These are phyloP conservation scores for Aspergillus pseudoglaucus DNA, from an alignment of 2,329 filamentous ascomycete species.

Conservation along the genomic window DNA sequence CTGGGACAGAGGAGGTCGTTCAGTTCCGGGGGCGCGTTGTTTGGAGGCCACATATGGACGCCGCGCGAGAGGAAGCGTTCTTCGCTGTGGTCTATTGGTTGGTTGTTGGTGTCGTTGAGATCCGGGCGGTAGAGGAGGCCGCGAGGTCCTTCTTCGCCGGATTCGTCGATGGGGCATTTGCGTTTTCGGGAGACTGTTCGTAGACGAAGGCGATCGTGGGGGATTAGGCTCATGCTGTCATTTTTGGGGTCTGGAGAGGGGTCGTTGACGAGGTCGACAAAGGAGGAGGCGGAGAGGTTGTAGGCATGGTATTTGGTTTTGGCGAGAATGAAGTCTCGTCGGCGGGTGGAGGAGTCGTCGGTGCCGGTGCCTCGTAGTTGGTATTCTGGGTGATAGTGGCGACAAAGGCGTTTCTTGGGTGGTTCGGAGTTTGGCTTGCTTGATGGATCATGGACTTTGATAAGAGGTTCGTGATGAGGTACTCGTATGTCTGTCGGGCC, in stretches of 20 bases:
- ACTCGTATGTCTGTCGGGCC: conserved; percentile 9
- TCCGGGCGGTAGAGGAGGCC: conserved; percentile 25
- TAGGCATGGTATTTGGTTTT: conserved; percentile 41
- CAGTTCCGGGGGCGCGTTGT: conserved; percentile 32
- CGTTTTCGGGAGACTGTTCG: conserved; percentile 39
- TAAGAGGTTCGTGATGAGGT: conserved; percentile 23
- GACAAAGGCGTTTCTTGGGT: conserved; percentile 30
- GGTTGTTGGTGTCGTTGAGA: conserved; percentile 17
- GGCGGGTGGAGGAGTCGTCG: conserved; percentile 5
- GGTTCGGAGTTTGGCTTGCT: conserved; percentile 29
- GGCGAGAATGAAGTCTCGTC: conserved; percentile 38
- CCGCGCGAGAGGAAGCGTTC: conserved; percentile 34
- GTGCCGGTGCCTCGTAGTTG: conserved; percentile 12
- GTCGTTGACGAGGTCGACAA: conserved; percentile 41
- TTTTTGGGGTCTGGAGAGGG: conserved; percentile 19
- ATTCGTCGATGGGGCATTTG: conserved; percentile 32
- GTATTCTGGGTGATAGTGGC: conserved; percentile 37
- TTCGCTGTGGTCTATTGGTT: conserved; percentile 28
- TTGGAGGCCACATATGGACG: conserved; percentile 37
- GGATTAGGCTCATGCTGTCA: conserved; percentile 7
- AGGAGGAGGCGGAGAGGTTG: conserved; percentile 34
- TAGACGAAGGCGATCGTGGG: conserved; percentile 35
- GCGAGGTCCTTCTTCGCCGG: conserved; percentile 16
- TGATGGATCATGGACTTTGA: conserved; percentile 19
- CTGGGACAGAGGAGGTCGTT: conserved; percentile 35